Conservation (phyloP, 2,329 filamentous ascomycete genomes). For the Penicillium sp. region DNA sequence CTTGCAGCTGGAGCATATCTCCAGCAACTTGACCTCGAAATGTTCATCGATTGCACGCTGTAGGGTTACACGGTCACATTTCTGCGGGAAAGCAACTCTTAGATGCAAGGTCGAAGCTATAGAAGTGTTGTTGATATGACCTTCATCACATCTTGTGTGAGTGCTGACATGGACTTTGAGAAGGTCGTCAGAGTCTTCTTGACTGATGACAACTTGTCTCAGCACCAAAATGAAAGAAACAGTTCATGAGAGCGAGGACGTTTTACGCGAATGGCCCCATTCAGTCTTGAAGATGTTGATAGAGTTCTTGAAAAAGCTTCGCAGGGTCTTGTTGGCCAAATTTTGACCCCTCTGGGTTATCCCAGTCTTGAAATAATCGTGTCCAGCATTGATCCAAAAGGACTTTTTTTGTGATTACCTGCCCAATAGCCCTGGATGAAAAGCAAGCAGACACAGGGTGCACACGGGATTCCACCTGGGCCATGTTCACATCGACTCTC, state of each 20-base stretch:
- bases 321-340: slow-evolving; percentile 9
- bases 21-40: too few relatives aligned
- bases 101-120: too few relatives aligned
- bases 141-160: too few relatives aligned
- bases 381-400: too few relatives aligned
- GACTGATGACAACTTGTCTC: not conserved
- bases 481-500: not conserved
- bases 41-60: too few relatives aligned
- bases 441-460: slow-evolving; percentile 16
- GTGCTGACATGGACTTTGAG: too few relatives aligned
- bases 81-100: too few relatives aligned
- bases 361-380: slow-evolving; percentile 1
- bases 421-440: slow-evolving; percentile 21
- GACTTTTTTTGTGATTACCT: too few relatives aligned
- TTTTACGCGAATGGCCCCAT: slow-evolving; percentile 1
- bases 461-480: not conserved
- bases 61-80: too few relatives aligned
- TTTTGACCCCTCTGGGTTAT: not conserved
- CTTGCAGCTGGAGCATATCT: not conserved
- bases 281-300: not conserved
- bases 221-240: not conserved
- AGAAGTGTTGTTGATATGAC: too few relatives aligned
- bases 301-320: slow-evolving; percentile 2
- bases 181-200: too few relatives aligned
- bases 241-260: not conserved